Evolutionary conservation across 495 filamentous ascomycete species (phyloP), one percentile per base, ranked within the genome.

Genomic region (Daldinia childiae): DNA sequence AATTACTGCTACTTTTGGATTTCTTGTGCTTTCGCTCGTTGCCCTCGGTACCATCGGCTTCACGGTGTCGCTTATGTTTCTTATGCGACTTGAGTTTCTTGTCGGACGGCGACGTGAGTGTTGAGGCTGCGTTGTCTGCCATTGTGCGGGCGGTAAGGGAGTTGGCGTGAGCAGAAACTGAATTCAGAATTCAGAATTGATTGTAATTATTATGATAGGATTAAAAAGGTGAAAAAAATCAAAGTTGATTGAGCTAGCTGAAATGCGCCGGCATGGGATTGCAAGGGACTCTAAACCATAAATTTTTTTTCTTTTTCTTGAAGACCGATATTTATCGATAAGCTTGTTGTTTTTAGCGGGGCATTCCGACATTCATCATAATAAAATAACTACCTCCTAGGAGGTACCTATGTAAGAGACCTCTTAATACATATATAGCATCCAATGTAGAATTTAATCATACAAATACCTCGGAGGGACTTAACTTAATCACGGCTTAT

Each of bases 61-160:
- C 82, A 9, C 78, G 73, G 36, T 78, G 64, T 61, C 83, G 81
- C 74, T 85, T 85, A 43, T 68, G 65, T 64, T 83, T 83, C 68
- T 79, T 80, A 50, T 76, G 78, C 1, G 79, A 79, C 58, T 79
- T 80, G 67, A 67, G 71, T 66, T 79, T 81, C 68, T 79, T 82
- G 24, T 80, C 76, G 43, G 45, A 34, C 24, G 11, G 21, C 21
- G 58, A 56, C 54, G 58, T 30, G 24, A 39, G 52, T 17, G 17
- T 43, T 30, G 62, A 45, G 1, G 50, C 26, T 26, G 39, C 17
- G 6, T 58, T 52, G 27, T 69, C 71, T 8, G 57, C 66, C 66
- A 73, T 73, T 6, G 45, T 32, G 30, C 17, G 36, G 1, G 29
- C 26, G 3, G 2, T 24, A 1, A 1, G 7, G 29, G 7, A 12